A percentile compares a stretch with the other conserved stretches of the same genome.
Evolutionary conservation across 2,329 filamentous ascomycete genomes (phyloP).

Genomic region (Tolypocladium paradoxum): DNA sequence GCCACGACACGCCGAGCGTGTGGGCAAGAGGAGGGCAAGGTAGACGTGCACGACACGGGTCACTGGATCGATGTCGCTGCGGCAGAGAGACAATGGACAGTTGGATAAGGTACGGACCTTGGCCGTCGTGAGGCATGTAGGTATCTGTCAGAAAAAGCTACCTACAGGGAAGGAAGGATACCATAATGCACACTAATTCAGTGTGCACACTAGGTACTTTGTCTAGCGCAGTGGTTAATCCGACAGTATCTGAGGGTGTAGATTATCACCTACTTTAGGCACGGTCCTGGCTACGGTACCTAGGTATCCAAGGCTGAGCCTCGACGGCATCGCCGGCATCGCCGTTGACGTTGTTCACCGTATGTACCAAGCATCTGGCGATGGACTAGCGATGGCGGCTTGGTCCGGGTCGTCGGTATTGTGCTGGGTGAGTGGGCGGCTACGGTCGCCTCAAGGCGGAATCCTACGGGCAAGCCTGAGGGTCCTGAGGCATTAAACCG

Average conservation of each 20-base stretch:
- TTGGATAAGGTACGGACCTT: background rate
- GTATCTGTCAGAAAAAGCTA: too few species aligned
- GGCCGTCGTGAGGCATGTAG: too few species aligned
- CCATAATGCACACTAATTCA: too few species aligned
- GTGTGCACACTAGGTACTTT: too few species aligned
- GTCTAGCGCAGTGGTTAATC: too few species aligned
- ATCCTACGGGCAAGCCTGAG: constrained; percentile 3
- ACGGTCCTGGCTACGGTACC: too few species aligned
- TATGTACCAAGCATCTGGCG: background rate
- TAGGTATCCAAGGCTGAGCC: background rate
- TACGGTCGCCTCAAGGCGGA: constrained; percentile 9
- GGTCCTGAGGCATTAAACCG: constrained; percentile 4
- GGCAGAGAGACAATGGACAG: background rate
- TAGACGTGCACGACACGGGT: background rate
- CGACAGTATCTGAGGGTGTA: background rate
- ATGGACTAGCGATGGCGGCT: background rate
- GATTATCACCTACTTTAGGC: background rate
- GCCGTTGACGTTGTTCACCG: background rate
- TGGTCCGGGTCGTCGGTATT: background rate
- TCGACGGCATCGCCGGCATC: background rate
- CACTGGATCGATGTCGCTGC: background rate
- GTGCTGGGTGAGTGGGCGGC: constrained; percentile 2
- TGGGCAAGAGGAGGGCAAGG: background rate
- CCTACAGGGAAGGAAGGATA: too few species aligned
- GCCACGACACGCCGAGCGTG: background rate